These are phyloP conservation scores for Paraconiothyrium brasiliense DNA, from an alignment of 2,329 filamentous ascomycete genomes.

Conservation along the genomic window DNA sequence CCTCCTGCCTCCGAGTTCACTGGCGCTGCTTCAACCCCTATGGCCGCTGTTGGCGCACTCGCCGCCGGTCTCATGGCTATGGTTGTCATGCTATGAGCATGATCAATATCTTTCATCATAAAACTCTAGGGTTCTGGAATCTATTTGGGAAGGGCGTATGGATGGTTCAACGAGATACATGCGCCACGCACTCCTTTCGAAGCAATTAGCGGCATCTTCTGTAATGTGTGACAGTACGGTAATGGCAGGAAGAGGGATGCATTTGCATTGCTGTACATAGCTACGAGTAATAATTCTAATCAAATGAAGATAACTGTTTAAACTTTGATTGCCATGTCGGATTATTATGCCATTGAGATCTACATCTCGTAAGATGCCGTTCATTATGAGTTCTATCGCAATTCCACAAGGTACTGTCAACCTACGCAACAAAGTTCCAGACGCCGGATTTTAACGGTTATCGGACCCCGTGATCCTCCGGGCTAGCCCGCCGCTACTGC, in stretches of 20 bases:
- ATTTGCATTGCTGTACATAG: slow-evolving; percentile 5
- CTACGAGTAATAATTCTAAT: slow-evolving; percentile 9
- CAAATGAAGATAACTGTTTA: neutral
- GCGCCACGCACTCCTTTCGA: slow-evolving; percentile 12
- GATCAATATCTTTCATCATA: neutral
- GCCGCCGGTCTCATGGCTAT: slow-evolving; percentile 40
- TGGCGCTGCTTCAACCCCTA: slow-evolving; percentile 38
- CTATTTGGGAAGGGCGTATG: neutral
- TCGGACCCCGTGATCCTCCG: neutral
- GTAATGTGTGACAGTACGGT: neutral
- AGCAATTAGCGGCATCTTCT: slow-evolving; percentile 7
- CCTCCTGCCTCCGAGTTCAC: slow-evolving; percentile 36
- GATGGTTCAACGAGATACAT: neutral
- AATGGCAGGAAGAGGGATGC: neutral
- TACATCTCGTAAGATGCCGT: no score
- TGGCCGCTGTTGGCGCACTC: slow-evolving; percentile 35
- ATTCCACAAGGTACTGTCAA: neutral
- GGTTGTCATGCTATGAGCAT: slow-evolving; percentile 41
- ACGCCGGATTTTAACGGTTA: neutral
- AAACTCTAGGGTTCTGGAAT: neutral
- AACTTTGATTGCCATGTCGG: neutral
- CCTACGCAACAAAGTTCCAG: neutral
- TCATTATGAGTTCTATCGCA: no score
- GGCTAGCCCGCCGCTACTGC: neutral
- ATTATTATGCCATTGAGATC: neutral